Percentiles rank a stretch among this genome's conserved stretches.
These are phyloP conservation scores for Exsudoporus frostii DNA, from an alignment of 768 basidiomycete species.

Conservation along the genomic window DNA sequence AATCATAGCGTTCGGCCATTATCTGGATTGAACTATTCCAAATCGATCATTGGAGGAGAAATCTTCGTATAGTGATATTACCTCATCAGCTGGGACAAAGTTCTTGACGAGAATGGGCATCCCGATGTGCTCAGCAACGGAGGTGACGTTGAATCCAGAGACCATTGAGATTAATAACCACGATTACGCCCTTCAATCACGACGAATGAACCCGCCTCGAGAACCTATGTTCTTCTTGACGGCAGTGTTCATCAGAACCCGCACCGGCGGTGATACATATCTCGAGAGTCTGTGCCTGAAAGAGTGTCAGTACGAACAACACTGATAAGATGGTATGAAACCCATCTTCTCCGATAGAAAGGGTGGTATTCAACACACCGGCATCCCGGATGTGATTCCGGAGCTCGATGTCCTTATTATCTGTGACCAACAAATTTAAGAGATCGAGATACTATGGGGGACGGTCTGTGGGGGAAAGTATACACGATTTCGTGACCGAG, in stretches of 20 bases:
- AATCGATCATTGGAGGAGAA: background rate
- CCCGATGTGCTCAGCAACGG: conserved; percentile 84
- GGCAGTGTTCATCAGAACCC: conserved; percentile 84
- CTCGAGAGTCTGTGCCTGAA: conserved; percentile 81
- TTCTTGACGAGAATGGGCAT: conserved; percentile 93
- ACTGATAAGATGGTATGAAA: background rate
- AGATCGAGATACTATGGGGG: background rate
- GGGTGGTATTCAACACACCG: conserved; percentile 75
- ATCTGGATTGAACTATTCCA: conserved; percentile 46
- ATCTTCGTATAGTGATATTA: conserved; percentile 18
- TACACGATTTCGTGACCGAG: conserved; percentile 80
- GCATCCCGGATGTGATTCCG: conserved; percentile 78
- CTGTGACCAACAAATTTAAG: conserved; percentile 58
- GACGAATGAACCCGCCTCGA: conserved; percentile 39
- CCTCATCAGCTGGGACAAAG: conserved; percentile 81
- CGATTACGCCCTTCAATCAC: background rate
- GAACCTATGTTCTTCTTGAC: conserved; percentile 77
- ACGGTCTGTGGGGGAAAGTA: conserved; percentile 30
- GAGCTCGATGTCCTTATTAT: conserved; percentile 79
- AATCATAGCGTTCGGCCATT: conserved; percentile 78
- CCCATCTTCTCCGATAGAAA: conserved; percentile 70
- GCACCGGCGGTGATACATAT: conserved; percentile 87
- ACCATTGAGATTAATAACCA: conserved; percentile 34
- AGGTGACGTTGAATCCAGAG: conserved; percentile 87
- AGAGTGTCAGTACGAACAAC: background rate